Percentiles rank a stretch among this genome's conserved stretches.
phyloP scores from a whole-genome alignment of 2,329 filamentous ascomycete genomes.

The Epichloe elymi region DNA sequence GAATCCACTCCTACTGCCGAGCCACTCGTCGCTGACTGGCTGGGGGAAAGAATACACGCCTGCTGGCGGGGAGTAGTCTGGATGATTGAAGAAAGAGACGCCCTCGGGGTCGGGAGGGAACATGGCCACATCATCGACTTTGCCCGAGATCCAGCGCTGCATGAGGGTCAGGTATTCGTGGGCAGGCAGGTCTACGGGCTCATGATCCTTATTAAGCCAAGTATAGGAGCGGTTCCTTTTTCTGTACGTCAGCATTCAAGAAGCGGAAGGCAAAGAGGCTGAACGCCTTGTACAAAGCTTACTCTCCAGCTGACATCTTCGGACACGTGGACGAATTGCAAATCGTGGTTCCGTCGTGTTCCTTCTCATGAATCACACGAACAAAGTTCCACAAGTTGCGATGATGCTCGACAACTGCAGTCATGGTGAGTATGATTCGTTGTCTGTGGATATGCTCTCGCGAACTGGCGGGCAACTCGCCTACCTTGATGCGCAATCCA shows the following conservation, averaged over 20 bases:
- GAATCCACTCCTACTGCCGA: constrained; percentile 80
- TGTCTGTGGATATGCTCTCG: not conserved
- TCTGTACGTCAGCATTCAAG: not conserved
- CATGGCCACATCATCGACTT: constrained; percentile 71
- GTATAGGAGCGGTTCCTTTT: constrained; percentile 80
- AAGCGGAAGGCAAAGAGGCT: not conserved
- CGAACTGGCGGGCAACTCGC: constrained; percentile 8
- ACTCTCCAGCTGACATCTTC: constrained; percentile 89
- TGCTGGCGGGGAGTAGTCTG: constrained; percentile 29
- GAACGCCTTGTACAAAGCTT: not conserved
- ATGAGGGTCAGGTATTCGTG: constrained; percentile 84
- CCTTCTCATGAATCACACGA: constrained; percentile 73
- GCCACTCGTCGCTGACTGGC: constrained; percentile 50
- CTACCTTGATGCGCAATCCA: constrained; percentile 93
- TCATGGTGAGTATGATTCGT: not conserved
- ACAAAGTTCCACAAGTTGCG: constrained; percentile 82
- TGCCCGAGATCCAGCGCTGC: constrained; percentile 87
- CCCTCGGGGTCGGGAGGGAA: constrained; percentile 70
- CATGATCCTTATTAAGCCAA: constrained; percentile 63
- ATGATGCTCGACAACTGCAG: constrained; percentile 78
- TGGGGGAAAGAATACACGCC: constrained; percentile 39
- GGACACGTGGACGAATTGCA: constrained; percentile 79
- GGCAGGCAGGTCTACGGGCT: constrained; percentile 77
- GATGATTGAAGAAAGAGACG: constrained; percentile 46
- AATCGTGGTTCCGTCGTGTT: constrained; percentile 61